Base-by-base conservation (phyloP, 495 filamentous ascomycete genomes). In the Penicillium longicatenatum region DNA sequence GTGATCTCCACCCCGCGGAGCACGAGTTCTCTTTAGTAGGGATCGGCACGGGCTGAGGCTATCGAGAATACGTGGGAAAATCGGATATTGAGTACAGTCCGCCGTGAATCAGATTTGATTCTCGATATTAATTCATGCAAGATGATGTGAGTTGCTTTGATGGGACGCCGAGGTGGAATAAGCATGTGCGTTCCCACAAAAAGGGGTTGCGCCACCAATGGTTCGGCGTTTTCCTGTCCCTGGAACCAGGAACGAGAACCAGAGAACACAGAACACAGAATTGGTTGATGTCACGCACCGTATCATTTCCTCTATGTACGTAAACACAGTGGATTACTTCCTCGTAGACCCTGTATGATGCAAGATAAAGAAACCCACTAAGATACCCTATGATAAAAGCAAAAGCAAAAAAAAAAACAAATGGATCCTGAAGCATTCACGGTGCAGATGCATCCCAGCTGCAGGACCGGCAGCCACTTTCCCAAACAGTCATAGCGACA, bases 1-100 rank as follows among this genome's bases (percentile, higher is more conserved):
- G 51, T 53, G 51, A 53, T 53, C 35, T 41, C 22, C 35, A 44
- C 41, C 7, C 16, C 10, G 16, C 64, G 63, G 63, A 58, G 63
- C 21, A 54, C 5, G 9, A 20, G 20, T 55, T 60, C 16, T 20
- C 42, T 66, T 55, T 1, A 42, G 63, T 50, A 66, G 51, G 19
- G 63, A 66, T 66, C 63, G 39, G 6, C 63, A 39, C 20, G 31
- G 20, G 26, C 11, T 31, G 31, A 14, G 6, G 21, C 24, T 31
- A 30, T 4, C n/a, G 31, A 8, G 19, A 22, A 20, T 20, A 14
- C 30, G 31, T 22, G 31, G 31, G 30, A 39, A n/a, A 49, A 46
- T 49, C 17, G 3, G 7, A 7, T 46, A 10, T 33, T 35, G 8
- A 14, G 12, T 35, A 35, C 31, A 35, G 12, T 14, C 31, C 31